phyloP scores from a whole-genome alignment of 169 alveolate species.

The Eimeria falciformis region DNA sequence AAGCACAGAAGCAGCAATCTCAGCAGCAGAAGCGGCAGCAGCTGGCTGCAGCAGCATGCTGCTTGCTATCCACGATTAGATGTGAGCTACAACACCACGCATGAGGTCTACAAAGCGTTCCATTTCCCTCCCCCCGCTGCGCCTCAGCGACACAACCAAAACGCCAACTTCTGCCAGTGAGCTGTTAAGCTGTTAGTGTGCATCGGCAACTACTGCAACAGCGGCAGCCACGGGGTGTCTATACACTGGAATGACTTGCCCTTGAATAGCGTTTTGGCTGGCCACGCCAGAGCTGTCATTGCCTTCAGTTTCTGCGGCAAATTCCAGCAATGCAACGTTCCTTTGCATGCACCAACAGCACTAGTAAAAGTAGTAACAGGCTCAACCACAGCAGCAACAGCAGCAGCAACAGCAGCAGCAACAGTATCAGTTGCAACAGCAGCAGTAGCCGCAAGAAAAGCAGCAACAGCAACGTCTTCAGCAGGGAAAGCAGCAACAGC shows the following conservation, averaged over 20 bases:
- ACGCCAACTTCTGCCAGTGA: background rate
- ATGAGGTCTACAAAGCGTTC: too few relatives aligned
- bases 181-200: background rate
- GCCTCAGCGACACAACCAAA: too few relatives aligned
- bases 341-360: background rate
- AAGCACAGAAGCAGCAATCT: background rate
- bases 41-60: slow-evolving; percentile 5
- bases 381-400: background rate
- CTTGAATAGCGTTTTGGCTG: too few relatives aligned
- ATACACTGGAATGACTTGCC: too few relatives aligned
- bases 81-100: too few relatives aligned
- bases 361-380: background rate
- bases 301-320: too few relatives aligned
- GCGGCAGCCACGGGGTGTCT: background rate
- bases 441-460: background rate
- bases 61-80: too few relatives aligned
- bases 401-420: background rate
- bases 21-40: background rate
- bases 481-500: background rate
- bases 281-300: too few relatives aligned
- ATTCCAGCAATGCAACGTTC: too few relatives aligned
- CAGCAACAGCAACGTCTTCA: background rate
- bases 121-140: too few relatives aligned
- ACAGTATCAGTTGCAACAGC: background rate
- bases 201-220: background rate